Conservation (phyloP, 805 yeast genomes). For the Saturnispora serradocipensis region DNA sequence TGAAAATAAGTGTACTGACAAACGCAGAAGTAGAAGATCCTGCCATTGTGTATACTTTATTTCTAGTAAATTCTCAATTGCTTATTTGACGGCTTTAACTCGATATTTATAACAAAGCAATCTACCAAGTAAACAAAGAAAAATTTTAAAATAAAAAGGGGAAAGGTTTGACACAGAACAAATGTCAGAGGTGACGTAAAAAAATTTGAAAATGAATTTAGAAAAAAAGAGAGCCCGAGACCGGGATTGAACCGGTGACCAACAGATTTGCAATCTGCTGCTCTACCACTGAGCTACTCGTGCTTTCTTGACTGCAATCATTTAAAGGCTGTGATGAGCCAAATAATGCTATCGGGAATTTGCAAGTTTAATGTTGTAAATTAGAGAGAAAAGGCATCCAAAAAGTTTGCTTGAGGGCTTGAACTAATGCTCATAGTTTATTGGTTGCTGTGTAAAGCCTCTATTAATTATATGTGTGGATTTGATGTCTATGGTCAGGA, state of each 20-base stretch:
- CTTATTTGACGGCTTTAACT: background rate
- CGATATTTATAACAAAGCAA: background rate
- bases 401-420: too few species aligned
- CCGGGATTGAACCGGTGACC: constrained; percentile 97
- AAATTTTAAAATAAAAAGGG: background rate
- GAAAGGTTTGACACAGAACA: background rate
- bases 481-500: too few species aligned
- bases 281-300: constrained; percentile 94
- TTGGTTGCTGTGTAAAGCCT: too few species aligned
- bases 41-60: constrained; percentile 1
- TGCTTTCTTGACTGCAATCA: constrained; percentile 1
- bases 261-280: constrained; percentile 98
- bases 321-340: background rate
- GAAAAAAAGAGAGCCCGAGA: constrained; percentile 51
- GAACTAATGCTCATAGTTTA: too few species aligned
- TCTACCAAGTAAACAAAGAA: background rate
- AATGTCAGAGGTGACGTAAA: background rate
- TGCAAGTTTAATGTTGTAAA: too few species aligned
- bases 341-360: too few species aligned
- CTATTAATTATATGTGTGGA: too few species aligned
- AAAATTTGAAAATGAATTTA: background rate
- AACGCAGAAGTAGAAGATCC: constrained; percentile 40
- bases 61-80: background rate
- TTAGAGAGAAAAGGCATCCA: too few species aligned
- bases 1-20: constrained; percentile 39